Evolutionary conservation across 208 protist genomes (phyloP).

Genomic region (Borovskyia barvae): DNA sequence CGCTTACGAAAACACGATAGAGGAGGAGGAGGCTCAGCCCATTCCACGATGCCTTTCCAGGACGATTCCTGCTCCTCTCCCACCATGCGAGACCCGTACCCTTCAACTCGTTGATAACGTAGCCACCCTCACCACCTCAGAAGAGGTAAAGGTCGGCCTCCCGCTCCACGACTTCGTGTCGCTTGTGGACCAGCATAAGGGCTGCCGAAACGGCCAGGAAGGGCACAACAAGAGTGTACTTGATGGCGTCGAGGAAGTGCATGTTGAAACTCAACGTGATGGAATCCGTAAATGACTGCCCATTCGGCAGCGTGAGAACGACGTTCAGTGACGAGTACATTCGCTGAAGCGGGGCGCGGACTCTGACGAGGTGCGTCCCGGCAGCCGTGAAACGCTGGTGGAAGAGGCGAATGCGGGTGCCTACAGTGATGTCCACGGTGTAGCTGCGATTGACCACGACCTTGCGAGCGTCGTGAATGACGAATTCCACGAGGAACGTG

Average conservation of each 20-base stretch:
- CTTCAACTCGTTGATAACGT: too few species aligned
- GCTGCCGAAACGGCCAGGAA: constrained; percentile 56
- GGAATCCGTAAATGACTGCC: constrained; percentile 72
- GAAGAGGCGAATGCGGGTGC: constrained; percentile 54
- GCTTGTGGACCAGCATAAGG: constrained; percentile 61
- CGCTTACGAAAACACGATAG: too few species aligned
- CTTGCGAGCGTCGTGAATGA: constrained; percentile 57
- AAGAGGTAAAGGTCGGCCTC: constrained; percentile 8
- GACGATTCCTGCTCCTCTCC: too few species aligned
- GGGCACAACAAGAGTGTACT: constrained; percentile 75
- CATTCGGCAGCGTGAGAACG: constrained; percentile 60
- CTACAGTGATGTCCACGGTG: constrained; percentile 62
- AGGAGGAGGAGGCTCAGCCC: too few species aligned
- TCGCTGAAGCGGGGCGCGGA: constrained; percentile 63
- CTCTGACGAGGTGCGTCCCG: constrained; percentile 41
- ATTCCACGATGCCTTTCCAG: too few species aligned
- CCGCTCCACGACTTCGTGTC: constrained; percentile 38
- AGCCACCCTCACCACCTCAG: not conserved
- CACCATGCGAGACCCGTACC: too few species aligned
- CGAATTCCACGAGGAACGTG: constrained; percentile 61
- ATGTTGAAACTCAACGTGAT: constrained; percentile 83
- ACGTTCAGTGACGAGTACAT: constrained; percentile 63
- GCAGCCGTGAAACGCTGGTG: constrained; percentile 34
- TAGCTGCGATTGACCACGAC: constrained; percentile 36
- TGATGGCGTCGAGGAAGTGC: constrained; percentile 80